Base-by-base conservation (phyloP, 2,329 filamentous ascomycete genomes). In the Penicillium crustosum region DNA sequence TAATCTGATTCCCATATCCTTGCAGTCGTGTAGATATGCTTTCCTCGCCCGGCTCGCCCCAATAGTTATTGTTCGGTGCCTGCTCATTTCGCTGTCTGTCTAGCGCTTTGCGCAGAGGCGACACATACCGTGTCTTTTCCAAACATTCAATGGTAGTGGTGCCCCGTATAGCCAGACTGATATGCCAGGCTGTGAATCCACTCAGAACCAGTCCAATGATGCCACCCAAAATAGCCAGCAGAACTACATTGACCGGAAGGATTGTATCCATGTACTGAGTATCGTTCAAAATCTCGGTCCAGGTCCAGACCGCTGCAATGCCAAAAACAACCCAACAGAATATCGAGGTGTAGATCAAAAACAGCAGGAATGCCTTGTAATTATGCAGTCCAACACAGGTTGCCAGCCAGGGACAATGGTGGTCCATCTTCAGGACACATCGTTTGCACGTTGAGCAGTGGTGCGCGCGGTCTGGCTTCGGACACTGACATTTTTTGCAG, bases 371-470 rank as follows among this genome's bases (percentile, higher is more conserved):
- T 0, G 93, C 84, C 78, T 99, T 99, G 82, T 97, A 95, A 77
- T 99, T 99, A 70, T 86, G 86, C 63, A 99, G 80, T 21, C 94
- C 94, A 59, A 99, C 90, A 75, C 94, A 99, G 4, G 91, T 96
- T 29, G 94, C 93, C 49, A 99, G 83, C 94, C 94, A 99, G 17
- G 94, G 94, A 74, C 94, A 99, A 78, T 99, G 94, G 75, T 99
- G 94, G 73, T 99, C 94, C 94, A 99, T 99, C 81, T 99, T 99
- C 74, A 99, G 82, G 27, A 99, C 93, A 74, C 94, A 99, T 70
- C 89, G 89, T 66, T 89, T 86, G 78, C 94, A 99, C 4, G 92
- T 95, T 12, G 91, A 96, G 82, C 94, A 99, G 79, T 99, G 94
- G 75, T 99, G 94, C 33, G 93, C 87, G 60, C 94, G 90, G 77